phyloP scores from a whole-genome alignment of 306 rosid species.

The Carpinus fangiana region DNA sequence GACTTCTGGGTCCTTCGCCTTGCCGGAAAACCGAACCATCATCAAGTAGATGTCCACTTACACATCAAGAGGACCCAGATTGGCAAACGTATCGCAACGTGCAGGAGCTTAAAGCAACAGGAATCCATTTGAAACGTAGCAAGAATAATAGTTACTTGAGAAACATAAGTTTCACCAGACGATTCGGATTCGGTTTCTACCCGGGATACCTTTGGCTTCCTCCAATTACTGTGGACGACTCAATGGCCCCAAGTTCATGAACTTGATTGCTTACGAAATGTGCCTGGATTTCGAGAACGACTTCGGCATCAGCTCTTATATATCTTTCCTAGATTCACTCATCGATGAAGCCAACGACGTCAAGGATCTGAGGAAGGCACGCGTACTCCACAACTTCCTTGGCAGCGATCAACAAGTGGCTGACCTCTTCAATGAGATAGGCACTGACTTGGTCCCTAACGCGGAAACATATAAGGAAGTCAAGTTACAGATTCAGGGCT shows the following conservation, averaged over 20 bases:
- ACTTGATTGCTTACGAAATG: slow-evolving; percentile 32
- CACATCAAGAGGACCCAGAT: not conserved
- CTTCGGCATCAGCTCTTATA: slow-evolving; percentile 13
- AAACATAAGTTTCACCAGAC: not conserved
- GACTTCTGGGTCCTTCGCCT: not conserved
- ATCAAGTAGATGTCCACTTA: no score
- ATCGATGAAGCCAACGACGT: slow-evolving; percentile 19
- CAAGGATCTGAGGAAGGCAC: slow-evolving; percentile 8
- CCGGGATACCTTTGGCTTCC: slow-evolving; percentile 22
- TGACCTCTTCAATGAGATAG: slow-evolving; percentile 22
- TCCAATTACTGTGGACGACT: slow-evolving; percentile 19
- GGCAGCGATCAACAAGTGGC: slow-evolving; percentile 31
- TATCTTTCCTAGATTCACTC: slow-evolving; percentile 24
- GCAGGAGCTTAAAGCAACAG: not conserved
- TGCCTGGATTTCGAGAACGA: slow-evolving; percentile 13
- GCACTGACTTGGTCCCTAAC: slow-evolving; percentile 23
- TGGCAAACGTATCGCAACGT: not conserved
- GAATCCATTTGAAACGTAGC: not conserved
- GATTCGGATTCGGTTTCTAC: not conserved
- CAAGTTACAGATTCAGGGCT: not conserved
- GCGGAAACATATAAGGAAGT: not conserved
- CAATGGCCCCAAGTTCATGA: slow-evolving; percentile 15
- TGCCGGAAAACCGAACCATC: no score
- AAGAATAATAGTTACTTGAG: not conserved
- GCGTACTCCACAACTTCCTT: slow-evolving; percentile 6